A percentile compares a stretch with the other conserved stretches of the same genome.
Evolutionary conservation across 208 protist species (phyloP).

Genomic region (Trypanosoma lewisi): DNA sequence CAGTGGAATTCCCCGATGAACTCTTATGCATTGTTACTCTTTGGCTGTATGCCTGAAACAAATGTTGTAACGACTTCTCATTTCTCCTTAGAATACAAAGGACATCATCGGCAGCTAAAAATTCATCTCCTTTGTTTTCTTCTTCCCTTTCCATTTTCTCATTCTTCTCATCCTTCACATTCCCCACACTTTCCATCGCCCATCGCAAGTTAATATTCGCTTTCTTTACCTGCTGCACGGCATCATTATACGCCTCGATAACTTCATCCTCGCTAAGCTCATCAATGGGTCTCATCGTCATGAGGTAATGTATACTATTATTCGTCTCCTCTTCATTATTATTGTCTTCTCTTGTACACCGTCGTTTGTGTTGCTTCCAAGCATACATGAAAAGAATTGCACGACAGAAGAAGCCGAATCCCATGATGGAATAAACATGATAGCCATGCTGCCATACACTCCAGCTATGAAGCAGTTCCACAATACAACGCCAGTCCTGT

Average conservation of each 20-base stretch:
- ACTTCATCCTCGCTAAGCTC: slow-evolving; percentile 42
- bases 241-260: slow-evolving; percentile 38
- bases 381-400: slow-evolving; percentile 54
- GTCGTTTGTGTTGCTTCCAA: slow-evolving; percentile 25
- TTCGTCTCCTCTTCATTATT: not conserved
- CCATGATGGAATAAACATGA: slow-evolving; percentile 42
- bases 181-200: not conserved
- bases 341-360: not conserved
- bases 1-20: not conserved
- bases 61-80: slow-evolving; percentile 49
- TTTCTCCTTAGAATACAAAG: slow-evolving; percentile 53
- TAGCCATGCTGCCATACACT: slow-evolving; percentile 53
- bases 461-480: slow-evolving; percentile 44
- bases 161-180: not conserved
- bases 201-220: not conserved
- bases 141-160: slow-evolving; percentile 7
- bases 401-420: slow-evolving; percentile 60
- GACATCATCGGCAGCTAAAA: slow-evolving; percentile 34
- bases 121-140: not conserved
- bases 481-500: slow-evolving; percentile 46
- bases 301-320: slow-evolving; percentile 10
- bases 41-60: slow-evolving; percentile 67
- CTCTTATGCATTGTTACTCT: not conserved
- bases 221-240: slow-evolving; percentile 21
- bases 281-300: slow-evolving; percentile 35